Base-by-base conservation (phyloP, 768 basidiomycete species). In the Pholiota conissans region DNA sequence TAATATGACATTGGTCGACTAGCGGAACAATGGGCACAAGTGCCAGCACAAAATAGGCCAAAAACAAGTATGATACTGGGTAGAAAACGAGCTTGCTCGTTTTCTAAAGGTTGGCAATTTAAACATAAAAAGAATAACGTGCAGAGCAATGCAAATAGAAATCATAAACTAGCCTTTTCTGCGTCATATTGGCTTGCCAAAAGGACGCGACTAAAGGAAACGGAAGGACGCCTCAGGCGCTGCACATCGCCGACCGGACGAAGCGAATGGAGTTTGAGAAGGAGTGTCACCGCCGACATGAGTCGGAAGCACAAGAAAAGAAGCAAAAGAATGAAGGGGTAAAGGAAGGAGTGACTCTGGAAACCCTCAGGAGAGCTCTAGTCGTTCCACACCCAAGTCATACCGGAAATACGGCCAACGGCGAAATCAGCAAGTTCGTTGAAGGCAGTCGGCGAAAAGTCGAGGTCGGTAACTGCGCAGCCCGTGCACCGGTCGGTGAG, bases 391-490 rank as follows among this genome's bases (percentile, higher is more conserved):
- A 37, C 24, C 87, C 90, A 90, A 7, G 60, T 65, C 27, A 89
- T 68, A 48, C 63, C 67, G 40, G 16, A 47, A 60, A 91, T 67
- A 59, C 87, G 85, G 11, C 90, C 90, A 9, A 79, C 39, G 32
- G 64, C 49, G 13, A 50, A 32, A 61, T 42, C 58, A 1, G 86
- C 82, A 37, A 91, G 75, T 6, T 60, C 0, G 0, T 63, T 5
- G 70, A 91, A 91, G 8, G 86, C 86, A 6, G 70, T 1, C 5
- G 82, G 84, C 10, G 86, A 84, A 60, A 91, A 77, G 71, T 91
- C 88, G 59, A 91, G 79, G 66, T 82, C 78, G 49, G 67, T 76
- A 7, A 69, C 0, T 0, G 59, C 60, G 61, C 90, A 93, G 11
- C 66, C 86, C 0, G 51, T 66, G 66, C 91, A 92, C 20, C 89